Evolutionary conservation across 2,329 filamentous ascomycete genomes (phyloP).

Genomic region (Fusarium sp.): DNA sequence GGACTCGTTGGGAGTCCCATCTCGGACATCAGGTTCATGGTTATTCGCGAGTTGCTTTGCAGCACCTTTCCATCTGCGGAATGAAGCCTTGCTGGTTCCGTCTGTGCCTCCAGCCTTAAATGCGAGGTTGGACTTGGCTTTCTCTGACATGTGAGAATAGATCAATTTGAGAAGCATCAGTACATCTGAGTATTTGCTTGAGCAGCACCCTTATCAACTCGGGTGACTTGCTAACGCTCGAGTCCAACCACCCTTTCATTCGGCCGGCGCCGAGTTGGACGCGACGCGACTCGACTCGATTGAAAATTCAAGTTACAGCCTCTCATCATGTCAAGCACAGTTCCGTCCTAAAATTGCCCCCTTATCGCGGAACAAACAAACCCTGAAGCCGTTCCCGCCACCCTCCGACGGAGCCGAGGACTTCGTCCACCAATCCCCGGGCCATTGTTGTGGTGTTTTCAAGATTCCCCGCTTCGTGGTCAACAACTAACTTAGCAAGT

Average conservation of each 20-base stretch:
- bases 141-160: constrained; percentile 40
- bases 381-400: constrained; percentile 45
- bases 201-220: background rate
- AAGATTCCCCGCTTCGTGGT: constrained; percentile 40
- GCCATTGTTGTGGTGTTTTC: constrained; percentile 25
- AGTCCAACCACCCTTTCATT: constrained; percentile 17
- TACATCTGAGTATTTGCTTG: background rate
- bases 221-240: background rate
- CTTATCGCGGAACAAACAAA: constrained; percentile 44
- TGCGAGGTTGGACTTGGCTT: constrained; percentile 42
- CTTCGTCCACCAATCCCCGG: constrained; percentile 40
- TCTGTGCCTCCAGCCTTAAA: constrained; percentile 45
- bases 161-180: background rate
- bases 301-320: constrained; percentile 30
- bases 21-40: constrained; percentile 43
- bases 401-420: constrained; percentile 46
- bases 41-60: constrained; percentile 42
- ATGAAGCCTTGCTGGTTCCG: constrained; percentile 44
- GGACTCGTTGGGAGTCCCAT: constrained; percentile 38
- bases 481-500: constrained; percentile 19
- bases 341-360: constrained; percentile 41
- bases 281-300: constrained; percentile 7
- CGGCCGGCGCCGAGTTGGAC: constrained; percentile 34
- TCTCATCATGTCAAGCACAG: constrained; percentile 43
- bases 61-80: constrained; percentile 45